Evolutionary conservation across 139 green algal genomes (phyloP).

Genomic region (Chlorella sorokiniana): DNA sequence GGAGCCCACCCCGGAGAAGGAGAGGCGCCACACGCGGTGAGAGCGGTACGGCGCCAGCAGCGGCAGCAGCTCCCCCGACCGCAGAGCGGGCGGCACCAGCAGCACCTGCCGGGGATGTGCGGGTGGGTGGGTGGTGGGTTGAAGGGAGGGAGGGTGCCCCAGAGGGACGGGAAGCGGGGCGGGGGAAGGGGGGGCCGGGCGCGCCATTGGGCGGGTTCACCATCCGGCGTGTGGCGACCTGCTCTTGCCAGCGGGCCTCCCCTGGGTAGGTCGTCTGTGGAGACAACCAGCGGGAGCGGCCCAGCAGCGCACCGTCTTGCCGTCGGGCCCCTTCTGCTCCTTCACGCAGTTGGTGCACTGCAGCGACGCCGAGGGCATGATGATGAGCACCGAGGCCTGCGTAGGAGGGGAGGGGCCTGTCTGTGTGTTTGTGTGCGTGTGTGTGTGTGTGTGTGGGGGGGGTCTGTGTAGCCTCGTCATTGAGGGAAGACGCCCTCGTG

Average conservation of each 20-base stretch:
- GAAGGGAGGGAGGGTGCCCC: background rate
- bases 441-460: no score
- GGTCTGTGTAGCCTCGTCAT: no score
- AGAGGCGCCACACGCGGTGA: background rate
- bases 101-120: background rate
- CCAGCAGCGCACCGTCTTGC: background rate
- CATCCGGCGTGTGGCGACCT: no score
- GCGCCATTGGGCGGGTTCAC: no score
- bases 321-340: background rate
- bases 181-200: background rate
- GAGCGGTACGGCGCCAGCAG: background rate
- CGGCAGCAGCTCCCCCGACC: background rate
- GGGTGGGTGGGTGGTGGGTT: background rate
- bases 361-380: slow-evolving; percentile 6
- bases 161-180: background rate
- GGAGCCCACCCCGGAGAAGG: background rate
- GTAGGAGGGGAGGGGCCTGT: background rate
- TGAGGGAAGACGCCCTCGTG: no score
- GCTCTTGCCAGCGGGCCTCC: no score
- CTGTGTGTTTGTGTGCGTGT: no score
- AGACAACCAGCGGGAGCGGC: background rate
- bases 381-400: slow-evolving; percentile 14
- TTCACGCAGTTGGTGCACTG: slow-evolving; percentile 14
- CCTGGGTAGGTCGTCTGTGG: no score
- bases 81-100: background rate